A percentile compares a stretch with the other conserved stretches of the same genome.
Evolutionary conservation across 2,329 filamentous ascomycete species (phyloP).

Genomic region (Aplosporella prunicola): DNA sequence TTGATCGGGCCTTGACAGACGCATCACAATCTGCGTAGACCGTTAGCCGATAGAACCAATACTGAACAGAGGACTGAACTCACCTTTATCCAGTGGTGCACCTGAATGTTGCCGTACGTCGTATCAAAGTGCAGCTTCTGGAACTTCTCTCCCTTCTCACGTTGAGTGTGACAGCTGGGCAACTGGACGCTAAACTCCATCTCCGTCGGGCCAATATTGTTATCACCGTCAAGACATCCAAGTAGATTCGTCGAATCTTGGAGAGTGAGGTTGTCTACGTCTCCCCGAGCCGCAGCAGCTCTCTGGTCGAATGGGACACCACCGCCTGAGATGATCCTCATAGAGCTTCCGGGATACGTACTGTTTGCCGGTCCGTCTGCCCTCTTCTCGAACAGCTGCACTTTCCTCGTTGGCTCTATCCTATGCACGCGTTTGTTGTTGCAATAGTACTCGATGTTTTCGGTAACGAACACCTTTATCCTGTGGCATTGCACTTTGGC

Average conservation of each 20-base stretch:
- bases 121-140: slow-evolving; percentile 76
- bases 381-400: slow-evolving; percentile 78
- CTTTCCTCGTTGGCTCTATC: slow-evolving; percentile 73
- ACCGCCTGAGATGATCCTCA: slow-evolving; percentile 69
- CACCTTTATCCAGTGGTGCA: slow-evolving; percentile 96
- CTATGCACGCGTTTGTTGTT: slow-evolving; percentile 76
- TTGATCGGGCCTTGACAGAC: slow-evolving; percentile 74
- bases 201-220: slow-evolving; percentile 77
- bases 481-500: slow-evolving; percentile 91
- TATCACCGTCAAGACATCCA: slow-evolving; percentile 68
- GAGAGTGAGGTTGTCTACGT: slow-evolving; percentile 40
- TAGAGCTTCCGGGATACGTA: slow-evolving; percentile 64
- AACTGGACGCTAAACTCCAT: slow-evolving; percentile 92
- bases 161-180: slow-evolving; percentile 79
- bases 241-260: slow-evolving; percentile 59
- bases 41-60: slow-evolving; percentile 4
- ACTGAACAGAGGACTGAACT: too few species aligned
- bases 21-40: slow-evolving; percentile 69
- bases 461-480: slow-evolving; percentile 83
- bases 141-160: slow-evolving; percentile 57
- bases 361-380: slow-evolving; percentile 68
- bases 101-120: slow-evolving; percentile 86
- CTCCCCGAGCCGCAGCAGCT: slow-evolving; percentile 45
- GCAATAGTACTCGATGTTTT: slow-evolving; percentile 86
- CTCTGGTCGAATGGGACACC: slow-evolving; percentile 60